phyloP scores from a whole-genome alignment of 2,329 filamentous ascomycete species.

The Diatrype stigma region DNA sequence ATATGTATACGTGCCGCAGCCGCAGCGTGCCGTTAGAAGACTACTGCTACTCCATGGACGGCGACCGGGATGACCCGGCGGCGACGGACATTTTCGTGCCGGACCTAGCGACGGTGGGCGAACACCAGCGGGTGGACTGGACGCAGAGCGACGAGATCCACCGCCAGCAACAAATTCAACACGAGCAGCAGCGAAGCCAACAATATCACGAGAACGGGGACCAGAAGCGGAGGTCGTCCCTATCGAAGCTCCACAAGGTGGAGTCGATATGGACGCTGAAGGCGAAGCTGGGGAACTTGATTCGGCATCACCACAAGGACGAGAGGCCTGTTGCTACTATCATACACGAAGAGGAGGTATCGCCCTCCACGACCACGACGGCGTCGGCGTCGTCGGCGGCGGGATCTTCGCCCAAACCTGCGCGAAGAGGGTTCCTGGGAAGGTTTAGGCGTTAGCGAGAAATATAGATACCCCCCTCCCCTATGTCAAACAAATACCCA shows the following conservation, averaged over 20 bases:
- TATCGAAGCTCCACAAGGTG: conserved; percentile 35
- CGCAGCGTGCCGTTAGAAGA: not conserved
- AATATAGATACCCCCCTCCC: not conserved
- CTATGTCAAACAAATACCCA: not conserved
- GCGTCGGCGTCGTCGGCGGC: conserved; percentile 10
- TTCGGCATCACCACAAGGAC: conserved; percentile 15
- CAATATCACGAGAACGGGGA: conserved; percentile 6
- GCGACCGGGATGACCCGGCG: conserved; percentile 13
- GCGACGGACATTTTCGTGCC: conserved; percentile 24
- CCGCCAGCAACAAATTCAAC: no score
- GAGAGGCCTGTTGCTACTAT: conserved; percentile 14
- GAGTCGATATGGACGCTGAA: conserved; percentile 49
- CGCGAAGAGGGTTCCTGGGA: conserved; percentile 37
- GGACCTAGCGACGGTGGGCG: conserved; percentile 19
- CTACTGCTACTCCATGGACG: not conserved
- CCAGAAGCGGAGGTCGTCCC: conserved; percentile 5
- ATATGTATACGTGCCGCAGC: not conserved
- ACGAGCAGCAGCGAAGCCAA: no score
- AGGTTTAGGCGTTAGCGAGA: conserved; percentile 36
- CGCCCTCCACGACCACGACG: conserved; percentile 2
- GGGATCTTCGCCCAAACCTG: conserved; percentile 33
- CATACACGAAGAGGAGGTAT: conserved; percentile 7
- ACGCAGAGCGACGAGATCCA: conserved; percentile 50
- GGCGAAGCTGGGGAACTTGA: conserved; percentile 34
- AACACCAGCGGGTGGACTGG: conserved; percentile 50